Evolutionary conservation across 1,139 yeast genomes (phyloP).

Genomic region (Spencermartinsiella ligniputridi): DNA sequence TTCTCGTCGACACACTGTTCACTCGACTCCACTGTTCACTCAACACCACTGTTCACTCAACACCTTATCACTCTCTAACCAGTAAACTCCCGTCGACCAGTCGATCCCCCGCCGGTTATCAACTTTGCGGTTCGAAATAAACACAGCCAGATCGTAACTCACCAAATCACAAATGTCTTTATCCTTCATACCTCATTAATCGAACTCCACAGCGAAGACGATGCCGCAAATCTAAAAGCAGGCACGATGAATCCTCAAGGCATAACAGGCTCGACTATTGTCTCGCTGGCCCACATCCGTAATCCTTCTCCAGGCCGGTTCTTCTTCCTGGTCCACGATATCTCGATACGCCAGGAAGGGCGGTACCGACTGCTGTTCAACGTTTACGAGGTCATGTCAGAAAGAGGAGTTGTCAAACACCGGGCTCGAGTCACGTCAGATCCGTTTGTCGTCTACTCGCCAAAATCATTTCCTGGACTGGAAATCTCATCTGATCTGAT

Average conservation of each 20-base stretch:
- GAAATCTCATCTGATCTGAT: conserved; percentile 33
- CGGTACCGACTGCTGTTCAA: conserved; percentile 29
- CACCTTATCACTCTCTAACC: no score
- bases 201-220: conserved; percentile 11
- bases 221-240: background rate
- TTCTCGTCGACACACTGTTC: no score
- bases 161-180: conserved; percentile 25
- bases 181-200: conserved; percentile 30
- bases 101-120: conserved; percentile 34
- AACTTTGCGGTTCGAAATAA: conserved; percentile 21
- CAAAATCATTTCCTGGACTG: conserved; percentile 37
- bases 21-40: no score
- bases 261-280: conserved; percentile 27
- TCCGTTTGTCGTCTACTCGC: conserved; percentile 33
- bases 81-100: conserved; percentile 34
- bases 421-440: conserved; percentile 27
- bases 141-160: conserved; percentile 21
- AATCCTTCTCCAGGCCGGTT: conserved; percentile 27
- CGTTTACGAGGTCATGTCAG: conserved; percentile 28
- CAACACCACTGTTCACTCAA: no score
- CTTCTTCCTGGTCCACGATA: conserved; percentile 33
- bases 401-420: conserved; percentile 18
- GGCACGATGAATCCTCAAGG: conserved; percentile 11
- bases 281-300: conserved; percentile 25
- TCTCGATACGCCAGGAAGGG: conserved; percentile 36